phyloP scores from a whole-genome alignment of 176 grass and related monocot species.

The Aegilops longissima region DNA sequence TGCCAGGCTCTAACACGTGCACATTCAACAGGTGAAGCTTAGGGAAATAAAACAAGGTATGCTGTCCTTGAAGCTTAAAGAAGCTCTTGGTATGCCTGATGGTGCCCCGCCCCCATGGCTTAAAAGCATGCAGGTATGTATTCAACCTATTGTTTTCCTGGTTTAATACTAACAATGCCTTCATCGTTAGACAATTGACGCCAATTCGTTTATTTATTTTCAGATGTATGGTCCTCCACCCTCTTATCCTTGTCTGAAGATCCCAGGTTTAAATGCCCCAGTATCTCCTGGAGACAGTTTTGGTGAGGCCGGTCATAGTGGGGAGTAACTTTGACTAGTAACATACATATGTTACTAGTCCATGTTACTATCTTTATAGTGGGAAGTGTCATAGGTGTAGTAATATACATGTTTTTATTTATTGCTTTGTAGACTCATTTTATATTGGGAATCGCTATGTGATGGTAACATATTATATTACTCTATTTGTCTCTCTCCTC shows the following conservation, averaged over 20 bases:
- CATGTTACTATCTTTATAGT: no score
- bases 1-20: neutral
- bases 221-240: slow-evolving; percentile 46
- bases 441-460: no score
- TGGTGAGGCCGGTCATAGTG: neutral
- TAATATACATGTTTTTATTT: no score
- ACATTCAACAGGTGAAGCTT: slow-evolving; percentile 67
- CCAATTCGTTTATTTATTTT: neutral
- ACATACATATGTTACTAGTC: no score
- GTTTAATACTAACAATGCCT: neutral
- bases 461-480: no score
- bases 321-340: no score
- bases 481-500: no score
- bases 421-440: no score
- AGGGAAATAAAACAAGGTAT: slow-evolving; percentile 94
- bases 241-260: neutral
- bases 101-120: slow-evolving; percentile 69
- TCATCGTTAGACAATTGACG: neutral
- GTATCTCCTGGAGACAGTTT: slow-evolving; percentile 33
- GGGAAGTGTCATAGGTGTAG: no score
- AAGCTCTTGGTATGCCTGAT: slow-evolving; percentile 96
- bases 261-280: slow-evolving; percentile 81
- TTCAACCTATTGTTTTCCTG: neutral
- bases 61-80: slow-evolving; percentile 84
- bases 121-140: neutral